Evolutionary conservation across 345 rosid genomes (phyloP).

Genomic region (Arabis hirsuta): DNA sequence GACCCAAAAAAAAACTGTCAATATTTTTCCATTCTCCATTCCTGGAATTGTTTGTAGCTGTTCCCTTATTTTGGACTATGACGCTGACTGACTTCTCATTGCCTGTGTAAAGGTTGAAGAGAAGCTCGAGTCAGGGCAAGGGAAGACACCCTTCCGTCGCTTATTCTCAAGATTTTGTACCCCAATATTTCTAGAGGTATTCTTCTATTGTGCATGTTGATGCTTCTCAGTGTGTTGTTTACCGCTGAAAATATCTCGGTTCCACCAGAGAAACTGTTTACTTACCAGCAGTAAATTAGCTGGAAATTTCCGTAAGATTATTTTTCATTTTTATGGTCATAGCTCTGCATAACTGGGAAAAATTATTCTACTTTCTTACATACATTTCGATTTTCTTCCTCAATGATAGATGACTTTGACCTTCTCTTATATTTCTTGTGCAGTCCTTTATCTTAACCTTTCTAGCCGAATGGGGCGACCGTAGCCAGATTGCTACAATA

Average conservation of each 20-base stretch:
- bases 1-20: neutral
- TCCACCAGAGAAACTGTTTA: neutral
- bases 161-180: slow-evolving; percentile 94
- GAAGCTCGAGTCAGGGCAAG: slow-evolving; percentile 92
- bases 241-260: neutral
- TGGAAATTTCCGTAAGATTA: neutral
- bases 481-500: slow-evolving; percentile 99
- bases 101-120: slow-evolving; percentile 79
- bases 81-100: neutral
- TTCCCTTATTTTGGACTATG: neutral
- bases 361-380: neutral
- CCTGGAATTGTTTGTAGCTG: neutral
- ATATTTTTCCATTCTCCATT: neutral
- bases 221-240: slow-evolving; percentile 5
- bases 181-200: slow-evolving; percentile 96
- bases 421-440: slow-evolving; percentile 29
- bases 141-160: slow-evolving; percentile 79
- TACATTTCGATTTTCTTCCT: neutral
- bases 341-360: neutral
- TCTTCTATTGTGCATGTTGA: neutral
- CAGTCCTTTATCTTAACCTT: slow-evolving; percentile 96
- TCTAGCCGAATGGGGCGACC: slow-evolving; percentile 99
- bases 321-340: neutral
- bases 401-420: slow-evolving; percentile 17
- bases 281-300: neutral